phyloP scores from a whole-genome alignment of 2,329 filamentous ascomycete genomes.

The Pestalotiopsis sp. region DNA sequence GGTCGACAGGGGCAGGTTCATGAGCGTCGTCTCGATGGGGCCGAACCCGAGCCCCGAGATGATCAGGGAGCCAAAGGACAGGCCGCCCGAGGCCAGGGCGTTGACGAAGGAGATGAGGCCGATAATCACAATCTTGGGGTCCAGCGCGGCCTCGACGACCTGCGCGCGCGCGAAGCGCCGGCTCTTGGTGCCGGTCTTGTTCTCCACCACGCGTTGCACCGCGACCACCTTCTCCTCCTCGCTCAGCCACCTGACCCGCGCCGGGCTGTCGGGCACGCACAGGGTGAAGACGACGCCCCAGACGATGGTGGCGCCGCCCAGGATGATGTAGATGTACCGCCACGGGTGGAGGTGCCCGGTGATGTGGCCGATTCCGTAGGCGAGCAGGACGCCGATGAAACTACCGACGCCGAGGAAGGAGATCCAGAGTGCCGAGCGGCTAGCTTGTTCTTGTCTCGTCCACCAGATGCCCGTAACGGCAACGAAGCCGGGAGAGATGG shows the following conservation, averaged over 20 bases:
- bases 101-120: constrained; percentile 29
- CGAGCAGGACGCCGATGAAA: constrained; percentile 22
- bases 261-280: constrained; percentile 22
- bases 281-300: constrained; percentile 21
- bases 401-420: constrained; percentile 24
- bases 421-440: constrained; percentile 23
- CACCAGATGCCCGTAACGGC: constrained; percentile 28
- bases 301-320: constrained; percentile 19
- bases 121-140: constrained; percentile 27
- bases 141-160: constrained; percentile 24
- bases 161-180: constrained; percentile 24
- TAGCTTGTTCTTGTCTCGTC: constrained; percentile 25
- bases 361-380: constrained; percentile 24
- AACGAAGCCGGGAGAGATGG: constrained; percentile 25
- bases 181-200: constrained; percentile 30
- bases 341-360: constrained; percentile 17
- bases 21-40: constrained; percentile 24
- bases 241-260: constrained; percentile 22
- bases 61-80: constrained; percentile 27
- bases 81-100: constrained; percentile 26
- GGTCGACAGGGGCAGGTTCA: constrained; percentile 26
- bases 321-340: constrained; percentile 24
- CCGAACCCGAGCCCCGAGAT: constrained; percentile 29
- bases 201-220: constrained; percentile 29
- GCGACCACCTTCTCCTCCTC: constrained; percentile 28